Conservation (phyloP, 2,329 filamentous ascomycete species). For the Trichoderma sp. region DNA sequence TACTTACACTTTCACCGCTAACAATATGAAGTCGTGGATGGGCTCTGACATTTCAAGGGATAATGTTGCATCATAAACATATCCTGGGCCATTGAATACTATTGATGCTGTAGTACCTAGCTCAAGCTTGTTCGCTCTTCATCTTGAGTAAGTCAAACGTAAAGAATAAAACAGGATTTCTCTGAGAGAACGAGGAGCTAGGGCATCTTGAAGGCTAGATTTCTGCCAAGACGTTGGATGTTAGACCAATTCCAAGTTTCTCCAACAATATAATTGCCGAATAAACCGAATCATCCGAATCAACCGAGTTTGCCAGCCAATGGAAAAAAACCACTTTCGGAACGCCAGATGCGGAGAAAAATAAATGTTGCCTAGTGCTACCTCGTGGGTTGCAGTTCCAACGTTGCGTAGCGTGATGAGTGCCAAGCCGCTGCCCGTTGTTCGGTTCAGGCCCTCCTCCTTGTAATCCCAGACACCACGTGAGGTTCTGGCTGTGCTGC, state of each 20-base stretch:
- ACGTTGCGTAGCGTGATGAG: slow-evolving; percentile 31
- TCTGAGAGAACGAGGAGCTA: neutral
- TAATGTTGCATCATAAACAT: neutral
- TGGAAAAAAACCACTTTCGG: neutral
- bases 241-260: neutral
- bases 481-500: neutral
- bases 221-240: neutral
- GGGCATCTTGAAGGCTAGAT: neutral
- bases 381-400: neutral
- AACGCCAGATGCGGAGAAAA: neutral
- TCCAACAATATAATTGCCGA: neutral
- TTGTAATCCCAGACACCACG: neutral
- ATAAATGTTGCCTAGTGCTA: neutral
- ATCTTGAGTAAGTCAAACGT: neutral
- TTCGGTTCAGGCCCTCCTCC: neutral
- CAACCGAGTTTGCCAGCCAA: neutral
- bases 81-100: neutral
- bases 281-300: neutral
- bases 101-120: neutral
- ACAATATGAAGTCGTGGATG: neutral
- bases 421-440: neutral
- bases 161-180: neutral
- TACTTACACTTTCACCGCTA: neutral
- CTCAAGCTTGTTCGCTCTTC: neutral
- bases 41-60: neutral